Percentiles rank a stretch among this genome's conserved stretches.
These are phyloP conservation scores for Aspergillus awamori DNA, from an alignment of 2,329 filamentous ascomycete genomes.

Conservation along the genomic window DNA sequence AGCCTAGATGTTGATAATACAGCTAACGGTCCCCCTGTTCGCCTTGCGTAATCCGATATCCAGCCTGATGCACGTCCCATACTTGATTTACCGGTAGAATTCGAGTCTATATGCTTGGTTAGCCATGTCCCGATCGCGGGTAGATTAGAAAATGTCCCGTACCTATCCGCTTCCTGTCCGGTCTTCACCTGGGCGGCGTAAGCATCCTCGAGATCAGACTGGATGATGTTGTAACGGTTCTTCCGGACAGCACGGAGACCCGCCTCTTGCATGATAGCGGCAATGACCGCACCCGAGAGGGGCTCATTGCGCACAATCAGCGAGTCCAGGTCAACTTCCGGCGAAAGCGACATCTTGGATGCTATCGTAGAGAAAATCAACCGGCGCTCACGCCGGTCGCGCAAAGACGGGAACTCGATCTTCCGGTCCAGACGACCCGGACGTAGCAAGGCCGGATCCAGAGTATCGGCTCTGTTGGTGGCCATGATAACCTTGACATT, in stretches of 20 bases:
- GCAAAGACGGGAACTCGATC: constrained; percentile 96
- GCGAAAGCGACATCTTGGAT: constrained; percentile 92
- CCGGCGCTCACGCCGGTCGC: constrained; percentile 89
- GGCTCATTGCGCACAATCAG: constrained; percentile 97
- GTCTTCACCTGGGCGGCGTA: constrained; percentile 97
- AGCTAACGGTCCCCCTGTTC: constrained; percentile 29
- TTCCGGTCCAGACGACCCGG: constrained; percentile 95
- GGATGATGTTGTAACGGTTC: constrained; percentile 99
- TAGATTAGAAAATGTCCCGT: constrained; percentile 25
- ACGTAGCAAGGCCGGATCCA: constrained; percentile 91
- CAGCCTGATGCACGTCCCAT: constrained; percentile 12
- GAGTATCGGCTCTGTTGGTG: constrained; percentile 95
- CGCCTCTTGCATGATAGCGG: constrained; percentile 98
- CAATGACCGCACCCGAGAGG: constrained; percentile 91
- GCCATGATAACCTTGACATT: constrained; percentile 99
- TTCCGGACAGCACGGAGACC: constrained; percentile 91
- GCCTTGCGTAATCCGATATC: constrained; percentile 23
- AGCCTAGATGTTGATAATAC: constrained; percentile 34
- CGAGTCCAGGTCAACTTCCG: constrained; percentile 94
- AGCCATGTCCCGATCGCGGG: constrained; percentile 43
- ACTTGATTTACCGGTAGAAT: constrained; percentile 69
- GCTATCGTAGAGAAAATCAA: constrained; percentile 98
- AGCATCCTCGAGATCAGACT: constrained; percentile 92
- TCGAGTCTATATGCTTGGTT: constrained; percentile 70
- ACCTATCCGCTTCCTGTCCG: constrained; percentile 67